Evolutionary conservation across 371 early-diverging fungal genomes (phyloP).

Genomic region (Synchytrium microbalum): DNA sequence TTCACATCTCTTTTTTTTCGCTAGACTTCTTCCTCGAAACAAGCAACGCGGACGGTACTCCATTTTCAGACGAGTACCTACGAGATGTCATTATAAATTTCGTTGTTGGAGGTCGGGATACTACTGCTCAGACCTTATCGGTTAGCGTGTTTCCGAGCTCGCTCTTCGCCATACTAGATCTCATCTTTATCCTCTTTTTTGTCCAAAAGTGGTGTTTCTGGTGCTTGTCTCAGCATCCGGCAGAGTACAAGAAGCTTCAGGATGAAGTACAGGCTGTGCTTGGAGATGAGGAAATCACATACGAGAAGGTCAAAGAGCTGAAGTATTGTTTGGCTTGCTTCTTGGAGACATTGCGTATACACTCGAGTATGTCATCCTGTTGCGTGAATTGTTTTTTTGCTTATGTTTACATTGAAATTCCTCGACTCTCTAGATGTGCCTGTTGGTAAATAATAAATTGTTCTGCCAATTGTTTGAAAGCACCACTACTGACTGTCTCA

Average conservation of each 20-base stretch:
- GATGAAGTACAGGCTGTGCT: constrained; percentile 40
- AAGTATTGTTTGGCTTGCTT: constrained; percentile 25
- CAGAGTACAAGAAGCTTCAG: constrained; percentile 45
- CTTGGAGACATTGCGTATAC: constrained; percentile 56
- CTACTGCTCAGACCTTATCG: constrained; percentile 62
- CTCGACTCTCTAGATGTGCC: too few relatives aligned
- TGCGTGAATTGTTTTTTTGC: too few relatives aligned
- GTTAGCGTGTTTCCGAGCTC: too few relatives aligned
- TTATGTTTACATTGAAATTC: too few relatives aligned
- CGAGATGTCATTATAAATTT: constrained; percentile 63
- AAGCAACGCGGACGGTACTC: constrained; percentile 43
- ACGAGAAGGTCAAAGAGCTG: constrained; percentile 17
- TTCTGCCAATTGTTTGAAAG: constrained; percentile 60
- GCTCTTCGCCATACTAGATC: too few relatives aligned
- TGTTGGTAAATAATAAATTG: too few relatives aligned
- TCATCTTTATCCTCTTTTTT: too few relatives aligned
- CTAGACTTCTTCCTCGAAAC: constrained; percentile 45
- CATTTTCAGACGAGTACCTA: constrained; percentile 42
- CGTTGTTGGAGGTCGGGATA: constrained; percentile 62
- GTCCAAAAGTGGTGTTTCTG: constrained; percentile 73
- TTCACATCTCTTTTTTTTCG: neutral
- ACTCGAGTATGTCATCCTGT: constrained; percentile 55
- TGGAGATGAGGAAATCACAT: constrained; percentile 1
- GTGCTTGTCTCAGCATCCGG: constrained; percentile 43
- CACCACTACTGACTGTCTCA: too few relatives aligned